Evolutionary conservation across 495 filamentous ascomycete genomes (phyloP).

Genomic region (Talaromyces adpressus): DNA sequence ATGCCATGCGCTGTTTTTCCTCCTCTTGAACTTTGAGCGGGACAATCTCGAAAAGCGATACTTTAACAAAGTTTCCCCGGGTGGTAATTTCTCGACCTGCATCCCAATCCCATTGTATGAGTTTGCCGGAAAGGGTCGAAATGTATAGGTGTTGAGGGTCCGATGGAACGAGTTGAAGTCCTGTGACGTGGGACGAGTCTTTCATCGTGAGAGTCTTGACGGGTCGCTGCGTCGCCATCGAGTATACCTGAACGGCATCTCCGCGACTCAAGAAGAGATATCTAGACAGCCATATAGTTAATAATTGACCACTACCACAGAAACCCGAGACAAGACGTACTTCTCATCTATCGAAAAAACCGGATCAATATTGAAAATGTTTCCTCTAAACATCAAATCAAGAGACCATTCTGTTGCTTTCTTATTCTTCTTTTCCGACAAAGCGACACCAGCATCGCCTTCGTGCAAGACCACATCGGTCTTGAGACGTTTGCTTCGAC

Average conservation of each 20-base stretch:
- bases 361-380: constrained; percentile 55
- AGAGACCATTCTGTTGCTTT: neutral
- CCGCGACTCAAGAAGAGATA: constrained; percentile 60
- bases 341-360: constrained; percentile 74
- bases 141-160: constrained; percentile 50
- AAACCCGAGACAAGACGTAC: constrained; percentile 38
- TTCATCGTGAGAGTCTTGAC: constrained; percentile 49
- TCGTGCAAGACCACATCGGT: neutral
- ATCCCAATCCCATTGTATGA: constrained; percentile 74
- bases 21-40: constrained; percentile 10
- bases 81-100: constrained; percentile 41
- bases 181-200: constrained; percentile 30
- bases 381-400: constrained; percentile 1
- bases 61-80: constrained; percentile 34
- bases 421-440: constrained; percentile 7
- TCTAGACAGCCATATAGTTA: constrained; percentile 35
- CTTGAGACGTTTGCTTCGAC: constrained; percentile 6
- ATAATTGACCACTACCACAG: neutral
- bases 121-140: constrained; percentile 53
- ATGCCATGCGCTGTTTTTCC: neutral
- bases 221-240: constrained; percentile 70
- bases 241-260: constrained; percentile 70
- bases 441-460: neutral
- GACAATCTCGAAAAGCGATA: constrained; percentile 18
- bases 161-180: constrained; percentile 51